Base-by-base conservation (phyloP, 23 red algal species). In the Gracilaria domingensis region DNA sequence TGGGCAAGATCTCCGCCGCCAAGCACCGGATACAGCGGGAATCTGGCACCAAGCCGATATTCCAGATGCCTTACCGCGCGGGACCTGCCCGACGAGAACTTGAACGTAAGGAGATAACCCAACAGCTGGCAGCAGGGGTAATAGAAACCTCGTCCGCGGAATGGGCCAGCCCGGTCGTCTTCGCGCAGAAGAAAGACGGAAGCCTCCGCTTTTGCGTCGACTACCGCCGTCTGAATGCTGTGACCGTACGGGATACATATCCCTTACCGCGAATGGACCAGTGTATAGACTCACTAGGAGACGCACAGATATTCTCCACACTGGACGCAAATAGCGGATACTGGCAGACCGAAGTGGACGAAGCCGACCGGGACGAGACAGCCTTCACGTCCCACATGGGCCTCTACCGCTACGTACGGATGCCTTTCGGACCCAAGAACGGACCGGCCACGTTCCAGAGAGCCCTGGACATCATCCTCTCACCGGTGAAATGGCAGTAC, bases 251-350 rank as follows among this genome's bases (percentile, higher is more conserved):
- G 66, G 85, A 89, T 26, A 59, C 61, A 23, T 89, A 78, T 49
- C 85, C 67, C 2, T 18, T 90, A 51, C 72, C 75, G 20, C 9
- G 86, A 23, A 90, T 90, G 86, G 86, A 90, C 36, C 72, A 90
- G 18, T 90, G 66, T 20, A 55, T 90, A 13, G 86, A 90, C 86
- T 90, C 75, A 4, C 70, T 90, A 8, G 86, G 75, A 12, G 66
- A 90, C 6, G 75, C 86, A 29, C 37, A 51, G 8, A 34, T 74
- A 4, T 89, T 89, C 54, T 60, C 86, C 28, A 80, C 86, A 32
- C 42, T 90, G 23, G 75, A 90, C 42, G 42, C 34, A 8, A 90
- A 90, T 23, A 45, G 47, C 72, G 86, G 86, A 8, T 61, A 90
- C 56, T 80, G 86, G 72, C 71, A 90, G 54, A 80, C 79, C 32